A percentile compares a stretch with the other conserved stretches of the same genome.
phyloP scores from a whole-genome alignment of 1,139 yeast species.

The Debaryomycetaceae sp. region DNA sequence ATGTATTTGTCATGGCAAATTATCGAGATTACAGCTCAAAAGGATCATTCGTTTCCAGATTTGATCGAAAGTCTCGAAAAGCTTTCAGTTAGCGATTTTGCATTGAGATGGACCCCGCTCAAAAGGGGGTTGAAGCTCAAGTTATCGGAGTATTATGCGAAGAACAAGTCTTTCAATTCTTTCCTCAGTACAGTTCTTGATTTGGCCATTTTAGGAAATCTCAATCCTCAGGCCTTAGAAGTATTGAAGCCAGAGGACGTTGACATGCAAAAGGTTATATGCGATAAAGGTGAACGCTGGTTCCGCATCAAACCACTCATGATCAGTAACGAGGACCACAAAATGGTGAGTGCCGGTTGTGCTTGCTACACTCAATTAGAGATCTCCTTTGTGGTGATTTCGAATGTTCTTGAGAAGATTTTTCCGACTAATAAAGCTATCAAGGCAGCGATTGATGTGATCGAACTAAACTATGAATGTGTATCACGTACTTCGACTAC shows the following conservation, averaged over 20 bases:
- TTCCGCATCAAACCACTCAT: background rate
- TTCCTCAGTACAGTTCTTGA: background rate
- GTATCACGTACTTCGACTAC: slow-evolving; percentile 4
- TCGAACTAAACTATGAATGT: slow-evolving; percentile 9
- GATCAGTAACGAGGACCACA: background rate
- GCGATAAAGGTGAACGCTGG: background rate
- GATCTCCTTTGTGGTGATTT: slow-evolving; percentile 11
- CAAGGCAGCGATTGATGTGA: slow-evolving; percentile 9
- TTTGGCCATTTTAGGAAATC: background rate
- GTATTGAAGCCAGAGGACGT: background rate
- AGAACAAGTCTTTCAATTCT: background rate
- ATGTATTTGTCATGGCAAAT: background rate
- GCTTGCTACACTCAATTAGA: slow-evolving; percentile 14
- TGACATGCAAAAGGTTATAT: background rate
- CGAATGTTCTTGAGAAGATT: slow-evolving; percentile 7
- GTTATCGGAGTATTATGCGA: background rate
- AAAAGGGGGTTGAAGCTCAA: background rate
- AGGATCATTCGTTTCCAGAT: background rate
- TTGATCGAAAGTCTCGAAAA: background rate
- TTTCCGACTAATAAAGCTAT: slow-evolving; percentile 10
- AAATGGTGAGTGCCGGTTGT: background rate
- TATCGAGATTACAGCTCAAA: background rate
- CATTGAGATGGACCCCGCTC: background rate
- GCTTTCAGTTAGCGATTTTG: background rate
- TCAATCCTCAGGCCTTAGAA: too few relatives aligned